A percentile compares a stretch with the other conserved stretches of the same genome.
Evolutionary conservation across 768 basidiomycete genomes (phyloP).

Genomic region (Sarcodon aspratus): DNA sequence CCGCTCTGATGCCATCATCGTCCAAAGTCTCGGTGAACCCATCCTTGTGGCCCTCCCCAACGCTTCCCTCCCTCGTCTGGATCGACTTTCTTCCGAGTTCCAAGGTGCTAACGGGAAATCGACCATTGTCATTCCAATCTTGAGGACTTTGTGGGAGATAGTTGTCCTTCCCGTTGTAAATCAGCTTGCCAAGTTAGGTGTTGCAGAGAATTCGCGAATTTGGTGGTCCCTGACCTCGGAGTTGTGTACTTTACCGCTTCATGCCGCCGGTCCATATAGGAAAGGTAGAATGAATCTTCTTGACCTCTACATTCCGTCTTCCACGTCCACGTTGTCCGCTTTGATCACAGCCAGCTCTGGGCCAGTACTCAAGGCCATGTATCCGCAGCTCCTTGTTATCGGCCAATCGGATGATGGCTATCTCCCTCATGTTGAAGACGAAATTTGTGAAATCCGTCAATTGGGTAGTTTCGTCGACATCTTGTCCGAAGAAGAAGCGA

Average conservation of each 20-base stretch:
- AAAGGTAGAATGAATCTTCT: too few relatives aligned
- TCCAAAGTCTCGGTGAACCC: conserved; percentile 2
- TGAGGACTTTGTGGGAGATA: neutral
- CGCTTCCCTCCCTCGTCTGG: too few relatives aligned
- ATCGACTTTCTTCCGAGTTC: too few relatives aligned
- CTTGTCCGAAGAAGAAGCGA: neutral
- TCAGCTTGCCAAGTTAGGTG: conserved; percentile 1
- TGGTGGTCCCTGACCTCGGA: conserved; percentile 20
- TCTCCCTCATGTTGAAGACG: conserved; percentile 1
- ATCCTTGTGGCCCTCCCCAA: too few relatives aligned
- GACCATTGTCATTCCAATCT: neutral
- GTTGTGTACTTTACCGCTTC: conserved; percentile 20
- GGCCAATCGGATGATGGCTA: neutral
- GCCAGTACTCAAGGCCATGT: too few relatives aligned
- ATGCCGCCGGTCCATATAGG: conserved; percentile 18
- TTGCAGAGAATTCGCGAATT: neutral
- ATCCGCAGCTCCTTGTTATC: too few relatives aligned
- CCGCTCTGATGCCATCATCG: conserved; percentile 28
- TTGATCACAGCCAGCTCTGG: too few relatives aligned
- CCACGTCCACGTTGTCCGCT: too few relatives aligned
- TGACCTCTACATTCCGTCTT: too few relatives aligned
- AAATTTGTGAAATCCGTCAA: conserved; percentile 1
- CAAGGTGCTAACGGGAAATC: neutral
- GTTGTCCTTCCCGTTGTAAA: conserved; percentile 4
- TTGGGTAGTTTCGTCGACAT: neutral